A percentile compares a stretch with the other conserved stretches of the same genome.
These are phyloP conservation scores for Chlorella sp. DNA, from an alignment of 139 green algal species.

Conservation along the genomic window DNA sequence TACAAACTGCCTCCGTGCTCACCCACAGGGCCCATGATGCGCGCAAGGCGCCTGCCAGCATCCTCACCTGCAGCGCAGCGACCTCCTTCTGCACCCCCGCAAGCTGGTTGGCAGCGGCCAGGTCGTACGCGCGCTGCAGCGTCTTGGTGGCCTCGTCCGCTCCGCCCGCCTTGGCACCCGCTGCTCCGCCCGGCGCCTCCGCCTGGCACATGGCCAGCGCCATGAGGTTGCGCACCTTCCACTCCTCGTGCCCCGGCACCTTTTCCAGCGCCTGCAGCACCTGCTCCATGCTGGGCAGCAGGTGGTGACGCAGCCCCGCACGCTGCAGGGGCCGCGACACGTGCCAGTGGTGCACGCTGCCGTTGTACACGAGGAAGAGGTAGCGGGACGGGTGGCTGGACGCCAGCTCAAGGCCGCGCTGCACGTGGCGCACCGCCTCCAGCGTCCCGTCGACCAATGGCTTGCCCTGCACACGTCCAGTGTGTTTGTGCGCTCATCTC, in stretches of 20 bases:
- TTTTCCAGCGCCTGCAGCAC: conserved; percentile 42
- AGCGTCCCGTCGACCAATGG: conserved; percentile 38
- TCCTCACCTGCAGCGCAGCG: conserved; percentile 32
- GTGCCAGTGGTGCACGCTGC: conserved; percentile 54
- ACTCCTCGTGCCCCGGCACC: conserved; percentile 43
- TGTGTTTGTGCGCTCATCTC: no score
- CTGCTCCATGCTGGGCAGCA: conserved; percentile 40
- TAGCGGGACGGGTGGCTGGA: conserved; percentile 21
- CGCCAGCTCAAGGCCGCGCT: conserved; percentile 29
- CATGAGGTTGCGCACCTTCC: conserved; percentile 37
- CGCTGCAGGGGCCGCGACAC: conserved; percentile 42
- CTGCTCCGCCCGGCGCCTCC: conserved; percentile 14
- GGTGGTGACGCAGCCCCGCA: conserved; percentile 30
- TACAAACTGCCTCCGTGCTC: no score
- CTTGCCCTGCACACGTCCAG: conserved; percentile 20
- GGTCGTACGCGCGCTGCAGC: conserved; percentile 36
- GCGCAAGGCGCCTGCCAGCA: no score
- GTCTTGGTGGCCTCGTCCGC: conserved; percentile 21
- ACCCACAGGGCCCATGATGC: no score
- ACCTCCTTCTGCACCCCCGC: conserved; percentile 33
- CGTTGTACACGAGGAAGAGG: conserved; percentile 59
- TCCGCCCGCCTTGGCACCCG: conserved; percentile 1
- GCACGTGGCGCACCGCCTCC: conserved; percentile 37
- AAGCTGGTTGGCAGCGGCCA: conserved; percentile 8
- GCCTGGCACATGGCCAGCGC: conserved; percentile 38